Base-by-base conservation (phyloP, 2,329 filamentous ascomycete genomes). In the Coniochaeta sp. region DNA sequence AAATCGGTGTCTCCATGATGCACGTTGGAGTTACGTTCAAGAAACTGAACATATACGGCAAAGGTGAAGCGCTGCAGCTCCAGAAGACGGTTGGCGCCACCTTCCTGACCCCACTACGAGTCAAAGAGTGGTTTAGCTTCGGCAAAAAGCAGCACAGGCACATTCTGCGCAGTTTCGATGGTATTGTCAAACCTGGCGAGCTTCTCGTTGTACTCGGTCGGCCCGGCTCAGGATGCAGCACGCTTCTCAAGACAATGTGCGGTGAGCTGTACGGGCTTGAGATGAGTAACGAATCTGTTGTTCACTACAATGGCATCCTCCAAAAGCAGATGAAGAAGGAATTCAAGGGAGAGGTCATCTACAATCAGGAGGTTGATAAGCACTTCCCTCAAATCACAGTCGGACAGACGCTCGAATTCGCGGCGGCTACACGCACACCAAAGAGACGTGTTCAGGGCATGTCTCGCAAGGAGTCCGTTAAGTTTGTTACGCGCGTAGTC, bases 321-420 rank as follows among this genome's bases (percentile, higher is more conserved):
- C 72, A 74, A 55, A 62, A 70, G 52, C 65, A 71, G 51, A 83
- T 84, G 75, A 70, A 72, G 48, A 74, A 74, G 53, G 74, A 84
- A 59, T 87, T 85, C 60, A 77, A 80, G 53, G 83, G 82, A 35
- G 83, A 83, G 65, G 75, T 85, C 1, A 73, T 89, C 12, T 91
- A 92, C 64, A 90, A 89, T 58, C 84, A 89, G 13, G 88, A 92
- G 33, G 75, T 78, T 26, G 86, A 90, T 62, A 76, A 85, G 26
- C 87, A 91, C 63, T 91, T 90, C 56, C 83, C 87, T 0, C 84
- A 87, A n/a, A 70, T 94, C 18, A 89, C 84, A 0, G 86, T 91
- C 10, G 82, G 85, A 1, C 78, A 89, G 57, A 92, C 87, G 0
- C 72, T 92, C 0, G 76, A 81, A 49, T 91, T 91, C 62, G 88